phyloP scores from a whole-genome alignment of 2,329 filamentous ascomycete species.

The Colletotrichum cereale region DNA sequence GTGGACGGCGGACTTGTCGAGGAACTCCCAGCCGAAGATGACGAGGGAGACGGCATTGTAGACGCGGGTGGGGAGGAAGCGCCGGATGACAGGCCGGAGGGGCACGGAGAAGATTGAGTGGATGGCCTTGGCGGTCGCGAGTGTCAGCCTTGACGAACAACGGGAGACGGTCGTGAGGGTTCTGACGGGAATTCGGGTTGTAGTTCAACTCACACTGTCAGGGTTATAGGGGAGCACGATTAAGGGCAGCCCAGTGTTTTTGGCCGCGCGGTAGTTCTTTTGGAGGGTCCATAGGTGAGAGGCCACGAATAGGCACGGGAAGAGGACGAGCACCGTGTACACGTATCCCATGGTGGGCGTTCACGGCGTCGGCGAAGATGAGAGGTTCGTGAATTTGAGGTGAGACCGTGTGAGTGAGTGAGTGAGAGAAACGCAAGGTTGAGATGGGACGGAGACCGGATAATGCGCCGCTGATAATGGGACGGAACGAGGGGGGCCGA shows the following conservation, averaged over 20 bases:
- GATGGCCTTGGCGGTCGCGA: background rate
- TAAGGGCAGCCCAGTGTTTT: background rate
- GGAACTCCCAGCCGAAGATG: slow-evolving; percentile 51
- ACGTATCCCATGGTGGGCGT: background rate
- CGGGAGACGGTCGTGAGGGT: background rate
- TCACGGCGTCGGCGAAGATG: background rate
- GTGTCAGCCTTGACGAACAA: background rate
- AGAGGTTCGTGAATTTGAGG: too few relatives aligned
- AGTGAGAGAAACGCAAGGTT: background rate
- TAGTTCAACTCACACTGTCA: background rate
- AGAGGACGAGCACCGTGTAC: background rate
- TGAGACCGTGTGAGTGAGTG: background rate
- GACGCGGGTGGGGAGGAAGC: slow-evolving; percentile 45
- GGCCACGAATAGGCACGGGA: slow-evolving; percentile 14
- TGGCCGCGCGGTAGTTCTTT: background rate
- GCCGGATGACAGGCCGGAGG: slow-evolving; percentile 42
- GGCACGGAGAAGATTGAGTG: slow-evolving; percentile 42
- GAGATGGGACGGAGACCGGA: background rate
- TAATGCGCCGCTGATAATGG: background rate
- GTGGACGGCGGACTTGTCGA: slow-evolving; percentile 44
- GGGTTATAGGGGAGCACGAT: slow-evolving; percentile 8
- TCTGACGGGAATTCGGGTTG: too few relatives aligned
- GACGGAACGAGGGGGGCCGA: background rate
- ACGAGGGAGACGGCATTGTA: slow-evolving; percentile 45
- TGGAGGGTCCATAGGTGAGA: slow-evolving; percentile 24